A percentile compares a stretch with the other conserved stretches of the same genome.
These are phyloP conservation scores for Sporobolomyces phaffii DNA, from an alignment of 768 basidiomycete genomes.

Conservation along the genomic window DNA sequence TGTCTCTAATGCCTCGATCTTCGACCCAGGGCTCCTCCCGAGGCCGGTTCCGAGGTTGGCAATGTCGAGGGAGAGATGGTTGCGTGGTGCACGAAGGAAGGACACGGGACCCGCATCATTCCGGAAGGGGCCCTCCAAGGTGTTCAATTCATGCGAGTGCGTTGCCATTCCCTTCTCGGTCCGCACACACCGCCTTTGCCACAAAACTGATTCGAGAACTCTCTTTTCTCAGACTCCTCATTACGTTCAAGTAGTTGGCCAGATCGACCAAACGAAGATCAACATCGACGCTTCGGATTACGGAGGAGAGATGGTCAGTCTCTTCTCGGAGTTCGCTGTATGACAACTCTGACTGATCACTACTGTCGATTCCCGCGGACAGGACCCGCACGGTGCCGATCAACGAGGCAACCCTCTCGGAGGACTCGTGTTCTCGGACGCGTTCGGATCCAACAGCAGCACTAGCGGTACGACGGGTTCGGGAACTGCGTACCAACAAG, in stretches of 20 bases:
- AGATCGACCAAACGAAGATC: slow-evolving; percentile 59
- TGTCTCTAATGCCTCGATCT: no score
- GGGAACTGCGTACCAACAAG: slow-evolving; percentile 50
- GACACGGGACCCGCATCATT: slow-evolving; percentile 66
- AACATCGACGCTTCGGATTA: slow-evolving; percentile 55
- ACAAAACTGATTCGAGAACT: no score
- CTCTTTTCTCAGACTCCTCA: slow-evolving; percentile 48
- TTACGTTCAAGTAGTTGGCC: slow-evolving; percentile 54
- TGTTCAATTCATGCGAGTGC: slow-evolving; percentile 54
- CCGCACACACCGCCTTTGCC: no score
- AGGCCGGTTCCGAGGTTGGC: slow-evolving; percentile 31
- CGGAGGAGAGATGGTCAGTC: slow-evolving; percentile 65
- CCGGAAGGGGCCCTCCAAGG: slow-evolving; percentile 61
- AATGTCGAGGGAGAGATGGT: slow-evolving; percentile 43
- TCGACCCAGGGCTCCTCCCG: slow-evolving; percentile 26
- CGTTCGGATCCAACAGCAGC: slow-evolving; percentile 50
- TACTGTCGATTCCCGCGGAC: no score
- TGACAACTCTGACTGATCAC: no score
- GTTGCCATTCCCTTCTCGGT: background rate
- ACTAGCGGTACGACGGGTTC: slow-evolving; percentile 48
- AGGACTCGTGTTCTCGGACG: slow-evolving; percentile 59
- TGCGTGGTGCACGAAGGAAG: slow-evolving; percentile 47
- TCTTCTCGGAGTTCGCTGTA: no score
- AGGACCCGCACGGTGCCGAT: slow-evolving; percentile 65
- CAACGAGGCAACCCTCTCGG: slow-evolving; percentile 59